A percentile compares a stretch with the other conserved stretches of the same genome.
Evolutionary conservation across 202 grass and related monocot species (phyloP).

Genomic region (Schoenoplectus triqueter): DNA sequence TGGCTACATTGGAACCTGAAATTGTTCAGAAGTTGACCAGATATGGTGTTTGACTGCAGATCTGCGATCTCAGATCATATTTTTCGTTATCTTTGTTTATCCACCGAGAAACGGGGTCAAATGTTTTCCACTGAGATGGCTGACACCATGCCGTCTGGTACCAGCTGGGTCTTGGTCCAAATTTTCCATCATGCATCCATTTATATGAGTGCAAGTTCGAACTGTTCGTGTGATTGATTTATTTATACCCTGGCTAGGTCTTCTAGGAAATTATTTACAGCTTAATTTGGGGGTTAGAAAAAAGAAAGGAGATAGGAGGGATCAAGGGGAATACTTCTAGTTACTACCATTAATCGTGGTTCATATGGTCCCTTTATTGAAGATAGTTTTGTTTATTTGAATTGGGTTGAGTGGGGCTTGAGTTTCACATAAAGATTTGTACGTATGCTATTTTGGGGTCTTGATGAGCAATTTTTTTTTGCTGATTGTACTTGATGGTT

Average conservation of each 20-base stretch:
- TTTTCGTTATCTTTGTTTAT: conserved; percentile 31
- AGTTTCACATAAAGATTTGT: conserved; percentile 20
- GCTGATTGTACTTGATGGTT: not conserved
- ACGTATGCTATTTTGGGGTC: conserved; percentile 34
- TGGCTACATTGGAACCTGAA: conserved; percentile 70
- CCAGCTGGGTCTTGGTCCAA: conserved; percentile 29
- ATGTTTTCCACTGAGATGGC: conserved; percentile 38
- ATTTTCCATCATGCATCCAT: conserved; percentile 28
- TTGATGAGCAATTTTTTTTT: conserved; percentile 26
- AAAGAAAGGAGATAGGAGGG: conserved; percentile 12
- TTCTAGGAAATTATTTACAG: conserved; percentile 34
- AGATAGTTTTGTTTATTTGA: conserved; percentile 36
- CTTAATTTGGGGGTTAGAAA: conserved; percentile 15
- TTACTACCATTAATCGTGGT: not conserved
- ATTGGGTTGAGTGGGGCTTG: conserved; percentile 37
- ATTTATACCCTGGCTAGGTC: conserved; percentile 33
- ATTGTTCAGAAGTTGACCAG: conserved; percentile 70
- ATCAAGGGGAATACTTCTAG: conserved; percentile 6
- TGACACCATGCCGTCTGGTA: conserved; percentile 14
- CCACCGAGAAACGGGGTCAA: conserved; percentile 17
- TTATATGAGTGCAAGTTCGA: conserved; percentile 23
- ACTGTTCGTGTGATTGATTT: conserved; percentile 36
- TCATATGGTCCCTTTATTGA: conserved; percentile 28
- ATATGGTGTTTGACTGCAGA: conserved; percentile 57
- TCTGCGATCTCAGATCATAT: not conserved